These are phyloP conservation scores for Colletotrichum sp. DNA, from an alignment of 2,329 filamentous ascomycete genomes.

Conservation along the genomic window DNA sequence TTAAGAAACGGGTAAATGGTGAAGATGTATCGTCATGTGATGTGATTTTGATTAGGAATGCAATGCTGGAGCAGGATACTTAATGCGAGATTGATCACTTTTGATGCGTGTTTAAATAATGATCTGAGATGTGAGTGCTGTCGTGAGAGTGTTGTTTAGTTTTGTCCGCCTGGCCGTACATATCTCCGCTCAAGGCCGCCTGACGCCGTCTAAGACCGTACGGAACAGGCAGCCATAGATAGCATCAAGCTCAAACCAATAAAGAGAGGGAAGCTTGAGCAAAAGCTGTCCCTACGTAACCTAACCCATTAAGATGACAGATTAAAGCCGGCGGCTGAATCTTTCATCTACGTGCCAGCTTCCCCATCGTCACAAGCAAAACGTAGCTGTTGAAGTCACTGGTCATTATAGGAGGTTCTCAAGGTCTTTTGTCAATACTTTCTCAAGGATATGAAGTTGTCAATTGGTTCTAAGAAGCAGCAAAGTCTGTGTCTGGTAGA, in stretches of 20 bases:
- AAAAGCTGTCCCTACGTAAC: neutral
- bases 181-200: neutral
- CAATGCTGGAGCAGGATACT: neutral
- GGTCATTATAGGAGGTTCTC: neutral
- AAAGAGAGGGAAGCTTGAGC: neutral
- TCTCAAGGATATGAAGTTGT: accelerated
- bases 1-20: neutral
- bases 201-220: neutral
- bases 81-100: neutral
- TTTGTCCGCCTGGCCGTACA: neutral
- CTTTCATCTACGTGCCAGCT: neutral
- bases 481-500: neutral
- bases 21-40: neutral
- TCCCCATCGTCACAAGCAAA: neutral
- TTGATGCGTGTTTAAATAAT: neutral
- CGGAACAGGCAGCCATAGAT: neutral
- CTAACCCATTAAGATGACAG: neutral
- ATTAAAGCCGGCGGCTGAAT: neutral
- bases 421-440: neutral
- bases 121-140: neutral
- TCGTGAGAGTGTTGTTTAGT: neutral
- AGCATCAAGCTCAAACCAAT: neutral
- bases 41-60: neutral
- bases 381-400: neutral
- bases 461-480: neutral